These are phyloP conservation scores for Lodderomyces beijingensis DNA, from an alignment of 1,139 yeast genomes.

Conservation along the genomic window DNA sequence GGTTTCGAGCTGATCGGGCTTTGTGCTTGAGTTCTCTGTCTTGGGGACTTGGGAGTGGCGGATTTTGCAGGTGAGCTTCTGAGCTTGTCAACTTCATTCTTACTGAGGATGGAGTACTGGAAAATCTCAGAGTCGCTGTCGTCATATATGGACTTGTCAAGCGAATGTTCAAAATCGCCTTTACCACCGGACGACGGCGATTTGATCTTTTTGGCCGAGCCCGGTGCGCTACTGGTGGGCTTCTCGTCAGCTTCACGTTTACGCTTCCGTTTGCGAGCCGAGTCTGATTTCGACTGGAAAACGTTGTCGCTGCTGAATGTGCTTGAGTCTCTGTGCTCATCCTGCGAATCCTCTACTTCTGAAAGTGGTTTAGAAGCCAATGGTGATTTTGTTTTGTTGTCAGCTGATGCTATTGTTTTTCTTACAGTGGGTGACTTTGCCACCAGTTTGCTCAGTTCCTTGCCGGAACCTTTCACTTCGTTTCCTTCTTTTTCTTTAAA, in stretches of 20 bases:
- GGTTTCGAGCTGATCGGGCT: no score
- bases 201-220: constrained; percentile 2
- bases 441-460: no score
- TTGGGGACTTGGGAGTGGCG: no score
- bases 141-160: constrained; percentile 13
- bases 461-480: no score
- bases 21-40: no score
- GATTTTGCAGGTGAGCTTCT: constrained; percentile 1
- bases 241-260: constrained; percentile 23
- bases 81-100: neutral
- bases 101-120: constrained; percentile 3
- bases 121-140: constrained; percentile 8
- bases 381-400: no score
- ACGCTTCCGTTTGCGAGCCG: constrained; percentile 21
- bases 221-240: constrained; percentile 1
- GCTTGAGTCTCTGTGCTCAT: constrained; percentile 9
- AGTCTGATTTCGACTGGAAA: constrained; percentile 28
- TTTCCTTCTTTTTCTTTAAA: no score
- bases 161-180: constrained; percentile 1
- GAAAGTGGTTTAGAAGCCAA: no score
- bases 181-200: constrained; percentile 3
- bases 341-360: constrained; percentile 1
- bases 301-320: constrained; percentile 38
- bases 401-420: no score
- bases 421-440: no score